phyloP scores from a whole-genome alignment of 331 rosid genomes.

The Acacia pycnantha region DNA sequence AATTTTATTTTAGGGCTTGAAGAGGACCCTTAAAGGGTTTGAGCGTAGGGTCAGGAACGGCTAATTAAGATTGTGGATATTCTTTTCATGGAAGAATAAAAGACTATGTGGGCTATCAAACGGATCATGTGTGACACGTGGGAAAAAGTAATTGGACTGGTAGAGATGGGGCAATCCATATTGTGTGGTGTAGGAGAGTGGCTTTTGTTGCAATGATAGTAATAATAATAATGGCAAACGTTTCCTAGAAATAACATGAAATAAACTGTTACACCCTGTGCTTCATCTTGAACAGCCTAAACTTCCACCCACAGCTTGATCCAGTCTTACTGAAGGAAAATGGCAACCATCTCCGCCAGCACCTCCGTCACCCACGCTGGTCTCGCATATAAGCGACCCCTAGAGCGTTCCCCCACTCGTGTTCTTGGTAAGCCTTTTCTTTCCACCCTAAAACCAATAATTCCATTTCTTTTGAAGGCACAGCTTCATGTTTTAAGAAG shows the following conservation, averaged over 20 bases:
- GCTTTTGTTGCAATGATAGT: conserved; percentile 31
- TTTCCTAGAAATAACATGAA: conserved; percentile 18
- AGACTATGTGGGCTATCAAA: neutral
- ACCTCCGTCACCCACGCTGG: conserved; percentile 48
- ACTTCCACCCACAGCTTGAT: neutral
- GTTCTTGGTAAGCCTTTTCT: conserved; percentile 55
- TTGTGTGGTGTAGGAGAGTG: conserved; percentile 46
- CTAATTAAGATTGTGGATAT: neutral
- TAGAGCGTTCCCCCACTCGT: conserved; percentile 49
- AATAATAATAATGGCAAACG: conserved; percentile 11
- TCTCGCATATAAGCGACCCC: conserved; percentile 54
- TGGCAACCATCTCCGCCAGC: conserved; percentile 73
- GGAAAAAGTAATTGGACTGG: conserved; percentile 39
- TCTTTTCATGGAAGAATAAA: neutral
- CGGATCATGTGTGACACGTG: conserved; percentile 58
- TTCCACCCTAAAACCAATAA: neutral
- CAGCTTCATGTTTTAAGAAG: neutral
- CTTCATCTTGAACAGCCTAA: neutral
- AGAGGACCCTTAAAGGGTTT: neutral
- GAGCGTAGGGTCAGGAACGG: neutral
- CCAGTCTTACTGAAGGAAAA: conserved; percentile 28
- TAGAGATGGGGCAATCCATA: conserved; percentile 61
- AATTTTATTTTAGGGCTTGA: neutral
- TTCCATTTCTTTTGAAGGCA: too few species aligned
- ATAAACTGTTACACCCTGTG: conserved; percentile 20